Conservation (phyloP, 164 flowering plant genomes). For the Piper betle region DNA sequence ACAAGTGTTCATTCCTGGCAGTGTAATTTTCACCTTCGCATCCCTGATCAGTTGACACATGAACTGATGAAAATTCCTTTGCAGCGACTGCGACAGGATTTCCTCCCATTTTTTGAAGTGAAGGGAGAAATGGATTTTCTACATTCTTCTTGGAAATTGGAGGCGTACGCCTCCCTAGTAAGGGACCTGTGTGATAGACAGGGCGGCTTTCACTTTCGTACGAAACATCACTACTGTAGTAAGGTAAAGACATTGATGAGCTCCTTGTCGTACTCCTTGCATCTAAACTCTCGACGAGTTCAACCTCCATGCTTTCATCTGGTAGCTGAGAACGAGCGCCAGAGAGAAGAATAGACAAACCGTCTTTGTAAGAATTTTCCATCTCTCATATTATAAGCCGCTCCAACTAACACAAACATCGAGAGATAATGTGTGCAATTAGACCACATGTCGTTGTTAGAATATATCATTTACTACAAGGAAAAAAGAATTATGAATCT, state of each 20-base stretch:
- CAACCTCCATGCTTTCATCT: conserved; percentile 18
- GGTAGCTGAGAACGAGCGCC: conserved; percentile 11
- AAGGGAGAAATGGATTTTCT: conserved; percentile 17
- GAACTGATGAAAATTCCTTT: conserved; percentile 31
- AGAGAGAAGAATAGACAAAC: conserved; percentile 57
- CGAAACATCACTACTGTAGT: conserved; percentile 13
- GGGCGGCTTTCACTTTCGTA: conserved; percentile 18
- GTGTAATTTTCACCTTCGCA: conserved; percentile 21
- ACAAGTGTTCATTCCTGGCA: conserved; percentile 54
- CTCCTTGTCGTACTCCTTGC: conserved; percentile 25
- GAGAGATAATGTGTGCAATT: no score
- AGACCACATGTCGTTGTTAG: no score
- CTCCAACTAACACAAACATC: conserved; percentile 4
- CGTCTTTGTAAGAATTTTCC: conserved; percentile 47
- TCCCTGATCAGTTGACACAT: conserved; percentile 18
- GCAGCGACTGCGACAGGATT: conserved; percentile 13
- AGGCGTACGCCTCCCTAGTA: conserved; percentile 31
- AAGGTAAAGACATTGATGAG: conserved; percentile 44
- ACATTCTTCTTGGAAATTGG: conserved; percentile 20
- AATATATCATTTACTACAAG: no score
- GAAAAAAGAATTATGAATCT: no score
- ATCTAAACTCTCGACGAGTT: conserved; percentile 10
- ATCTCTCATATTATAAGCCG: conserved; percentile 13
- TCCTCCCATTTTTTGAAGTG: conserved; percentile 8
- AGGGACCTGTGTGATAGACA: conserved; percentile 60